Evolutionary conservation across 768 basidiomycete genomes (phyloP).

Genomic region (Floccularia luteovirens): DNA sequence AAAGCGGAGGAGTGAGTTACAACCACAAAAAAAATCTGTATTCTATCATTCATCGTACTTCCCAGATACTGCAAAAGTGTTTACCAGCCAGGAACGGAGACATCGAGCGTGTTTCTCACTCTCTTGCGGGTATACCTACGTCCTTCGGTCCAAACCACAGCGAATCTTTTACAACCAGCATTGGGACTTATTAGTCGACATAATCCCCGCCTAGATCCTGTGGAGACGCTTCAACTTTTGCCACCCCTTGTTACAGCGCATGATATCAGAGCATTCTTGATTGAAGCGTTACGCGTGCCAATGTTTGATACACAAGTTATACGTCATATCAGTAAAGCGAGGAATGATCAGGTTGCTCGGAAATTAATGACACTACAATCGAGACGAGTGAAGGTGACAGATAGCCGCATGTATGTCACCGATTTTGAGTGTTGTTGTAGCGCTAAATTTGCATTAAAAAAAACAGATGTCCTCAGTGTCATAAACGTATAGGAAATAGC

Average conservation of each 20-base stretch:
- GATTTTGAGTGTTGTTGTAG: no score
- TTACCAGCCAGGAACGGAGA: conserved; percentile 50
- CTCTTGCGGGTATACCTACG: conserved; percentile 85
- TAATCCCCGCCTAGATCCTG: conserved; percentile 71
- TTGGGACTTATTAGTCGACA: conserved; percentile 84
- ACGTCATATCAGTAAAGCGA: conserved; percentile 63
- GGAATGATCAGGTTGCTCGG: conserved; percentile 70
- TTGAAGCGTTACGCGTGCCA: conserved; percentile 59
- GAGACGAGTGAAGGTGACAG: conserved; percentile 81
- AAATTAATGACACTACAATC: conserved; percentile 71
- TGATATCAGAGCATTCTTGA: conserved; percentile 72
- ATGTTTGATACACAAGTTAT: conserved; percentile 65
- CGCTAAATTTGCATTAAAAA: conserved; percentile 5
- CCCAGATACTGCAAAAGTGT: conserved; percentile 90
- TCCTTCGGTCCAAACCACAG: conserved; percentile 43
- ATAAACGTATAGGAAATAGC: conserved; percentile 87
- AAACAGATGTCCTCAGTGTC: conserved; percentile 94
- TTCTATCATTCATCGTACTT: conserved; percentile 1
- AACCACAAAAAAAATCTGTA: background rate
- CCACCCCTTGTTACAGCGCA: conserved; percentile 86
- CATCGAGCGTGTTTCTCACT: conserved; percentile 67
- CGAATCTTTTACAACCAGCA: conserved; percentile 70
- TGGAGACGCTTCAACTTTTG: conserved; percentile 77
- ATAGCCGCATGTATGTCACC: conserved; percentile 81
- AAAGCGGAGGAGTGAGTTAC: conserved; percentile 82